phyloP scores from a whole-genome alignment of 805 yeast species.

The Cyberlindnera samutprakarnensis region DNA sequence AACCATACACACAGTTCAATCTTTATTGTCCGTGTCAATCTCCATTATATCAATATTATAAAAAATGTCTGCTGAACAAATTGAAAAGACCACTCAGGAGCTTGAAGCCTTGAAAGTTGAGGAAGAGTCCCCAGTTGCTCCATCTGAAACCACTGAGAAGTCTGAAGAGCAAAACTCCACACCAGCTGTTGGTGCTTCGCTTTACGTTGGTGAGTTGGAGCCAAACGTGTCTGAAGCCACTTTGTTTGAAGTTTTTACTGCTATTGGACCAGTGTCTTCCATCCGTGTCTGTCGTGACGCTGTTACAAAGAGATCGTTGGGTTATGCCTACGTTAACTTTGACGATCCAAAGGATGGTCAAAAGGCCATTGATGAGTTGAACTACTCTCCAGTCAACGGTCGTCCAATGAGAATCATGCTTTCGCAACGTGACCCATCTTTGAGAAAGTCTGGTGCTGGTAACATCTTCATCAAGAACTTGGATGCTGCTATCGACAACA shows the following conservation, averaged over 20 bases:
- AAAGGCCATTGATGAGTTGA: constrained; percentile 89
- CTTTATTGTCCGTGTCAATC: no score
- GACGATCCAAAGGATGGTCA: constrained; percentile 85
- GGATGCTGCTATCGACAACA: constrained; percentile 97
- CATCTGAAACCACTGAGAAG: constrained; percentile 2
- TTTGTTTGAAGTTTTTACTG: constrained; percentile 89
- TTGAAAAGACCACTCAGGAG: constrained; percentile 37
- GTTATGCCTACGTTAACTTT: constrained; percentile 97
- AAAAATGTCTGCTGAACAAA: constrained; percentile 30
- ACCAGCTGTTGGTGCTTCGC: constrained; percentile 40
- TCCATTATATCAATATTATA: no score
- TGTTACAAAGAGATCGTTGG: constrained; percentile 91
- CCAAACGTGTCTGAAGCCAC: constrained; percentile 89
- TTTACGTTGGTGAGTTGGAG: constrained; percentile 96
- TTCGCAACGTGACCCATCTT: constrained; percentile 98
- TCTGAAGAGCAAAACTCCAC: constrained; percentile 7
- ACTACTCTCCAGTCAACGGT: constrained; percentile 91
- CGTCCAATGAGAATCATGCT: constrained; percentile 99
- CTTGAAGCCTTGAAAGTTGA: constrained; percentile 41
- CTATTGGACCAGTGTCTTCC: constrained; percentile 90
- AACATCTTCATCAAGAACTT: constrained; percentile 97
- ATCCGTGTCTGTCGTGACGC: constrained; percentile 99
- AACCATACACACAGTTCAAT: constrained; percentile 1
- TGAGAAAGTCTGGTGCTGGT: constrained; percentile 92
- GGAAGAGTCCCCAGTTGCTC: constrained; percentile 16